Conservation (phyloP, 176 grass and related monocot species). For the Musa beccarii region DNA sequence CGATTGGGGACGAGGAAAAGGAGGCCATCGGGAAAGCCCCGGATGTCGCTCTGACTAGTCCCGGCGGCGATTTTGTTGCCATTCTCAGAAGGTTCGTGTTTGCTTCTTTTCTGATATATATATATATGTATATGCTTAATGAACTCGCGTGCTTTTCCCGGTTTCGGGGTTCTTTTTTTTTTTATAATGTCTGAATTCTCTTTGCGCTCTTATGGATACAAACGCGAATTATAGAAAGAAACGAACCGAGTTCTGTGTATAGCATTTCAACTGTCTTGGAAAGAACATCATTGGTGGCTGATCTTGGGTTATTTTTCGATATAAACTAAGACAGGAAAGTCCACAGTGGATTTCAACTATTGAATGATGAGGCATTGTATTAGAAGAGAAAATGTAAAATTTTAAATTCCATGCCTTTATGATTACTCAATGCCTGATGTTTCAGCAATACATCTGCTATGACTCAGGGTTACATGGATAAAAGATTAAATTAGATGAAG, state of each 20-base stretch:
- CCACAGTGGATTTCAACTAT: not conserved
- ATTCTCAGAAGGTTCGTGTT: slow-evolving; percentile 49
- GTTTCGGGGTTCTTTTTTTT: no score
- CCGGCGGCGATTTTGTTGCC: slow-evolving; percentile 39
- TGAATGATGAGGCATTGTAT: not conserved
- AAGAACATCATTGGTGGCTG: not conserved
- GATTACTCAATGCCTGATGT: no score
- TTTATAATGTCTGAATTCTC: no score
- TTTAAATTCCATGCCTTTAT: no score
- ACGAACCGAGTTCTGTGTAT: no score
- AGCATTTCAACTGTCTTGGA: no score
- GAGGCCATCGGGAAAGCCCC: slow-evolving; percentile 30
- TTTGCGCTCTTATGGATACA: no score
- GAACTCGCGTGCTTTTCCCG: no score
- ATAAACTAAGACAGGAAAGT: not conserved
- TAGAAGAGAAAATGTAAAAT: not conserved
- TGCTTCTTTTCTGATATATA: not conserved
- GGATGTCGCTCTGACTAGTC: slow-evolving; percentile 46
- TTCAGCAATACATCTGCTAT: no score
- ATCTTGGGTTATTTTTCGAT: not conserved
- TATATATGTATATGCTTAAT: no score
- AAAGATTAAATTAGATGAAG: not conserved
- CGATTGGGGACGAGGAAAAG: slow-evolving; percentile 50
- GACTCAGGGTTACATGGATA: not conserved
- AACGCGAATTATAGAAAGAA: no score